Evolutionary conservation across 2,329 filamentous ascomycete species (phyloP).

Genomic region (Biscogniauxia mediterranea): DNA sequence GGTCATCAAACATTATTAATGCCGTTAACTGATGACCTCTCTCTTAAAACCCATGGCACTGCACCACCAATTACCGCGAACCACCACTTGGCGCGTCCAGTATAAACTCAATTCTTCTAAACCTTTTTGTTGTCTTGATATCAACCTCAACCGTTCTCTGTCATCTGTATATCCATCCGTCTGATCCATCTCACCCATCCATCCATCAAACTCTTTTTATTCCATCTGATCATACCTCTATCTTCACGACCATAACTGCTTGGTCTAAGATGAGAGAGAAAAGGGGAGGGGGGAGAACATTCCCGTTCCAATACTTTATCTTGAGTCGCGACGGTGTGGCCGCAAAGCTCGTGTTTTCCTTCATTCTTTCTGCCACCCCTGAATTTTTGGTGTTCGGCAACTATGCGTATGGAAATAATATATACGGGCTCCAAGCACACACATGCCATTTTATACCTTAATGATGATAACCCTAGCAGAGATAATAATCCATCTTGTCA

Average conservation of each 20-base stretch:
- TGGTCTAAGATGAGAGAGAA: background rate
- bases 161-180: background rate
- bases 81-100: no score
- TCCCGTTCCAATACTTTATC: background rate
- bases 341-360: background rate
- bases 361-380: background rate
- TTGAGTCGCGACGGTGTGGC: background rate
- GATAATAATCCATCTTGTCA: background rate
- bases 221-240: background rate
- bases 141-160: background rate
- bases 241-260: background rate
- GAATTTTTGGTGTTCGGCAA: background rate
- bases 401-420: background rate
- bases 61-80: no score
- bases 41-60: no score
- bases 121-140: no score
- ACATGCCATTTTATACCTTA: slow-evolving; percentile 1
- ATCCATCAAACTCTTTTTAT: background rate
- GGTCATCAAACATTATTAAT: no score
- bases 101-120: no score
- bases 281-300: no score
- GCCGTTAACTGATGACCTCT: no score
- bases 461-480: background rate
- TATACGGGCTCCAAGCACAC: background rate
- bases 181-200: no score